A percentile compares a stretch with the other conserved stretches of the same genome.
These are phyloP conservation scores for Diddensiella transvaalensis DNA, from an alignment of 805 yeast species.

Conservation along the genomic window DNA sequence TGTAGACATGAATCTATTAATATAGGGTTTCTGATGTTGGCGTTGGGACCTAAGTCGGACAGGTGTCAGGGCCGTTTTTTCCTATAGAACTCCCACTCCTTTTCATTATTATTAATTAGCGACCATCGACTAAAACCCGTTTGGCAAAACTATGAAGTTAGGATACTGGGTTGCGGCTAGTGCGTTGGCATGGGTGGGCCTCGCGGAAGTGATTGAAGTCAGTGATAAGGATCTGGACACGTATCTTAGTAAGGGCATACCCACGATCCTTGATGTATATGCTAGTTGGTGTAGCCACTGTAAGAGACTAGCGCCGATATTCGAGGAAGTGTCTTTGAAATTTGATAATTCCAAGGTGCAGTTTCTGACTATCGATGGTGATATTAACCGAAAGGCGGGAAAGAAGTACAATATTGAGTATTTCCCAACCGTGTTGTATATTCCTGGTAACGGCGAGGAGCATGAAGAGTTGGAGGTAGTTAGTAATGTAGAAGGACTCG, in stretches of 20 bases:
- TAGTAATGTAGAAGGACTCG: constrained; percentile 48
- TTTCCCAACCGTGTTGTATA: constrained; percentile 58
- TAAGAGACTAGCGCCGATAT: constrained; percentile 79
- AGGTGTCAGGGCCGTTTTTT: too few relatives aligned
- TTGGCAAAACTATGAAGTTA: too few relatives aligned
- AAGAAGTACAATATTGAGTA: constrained; percentile 53
- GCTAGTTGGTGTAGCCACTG: constrained; percentile 95
- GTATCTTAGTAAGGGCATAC: constrained; percentile 55
- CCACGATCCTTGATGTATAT: constrained; percentile 63
- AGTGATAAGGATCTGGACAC: constrained; percentile 57
- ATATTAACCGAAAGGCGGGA: constrained; percentile 48
- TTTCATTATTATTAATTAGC: too few relatives aligned
- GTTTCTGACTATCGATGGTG: constrained; percentile 59
- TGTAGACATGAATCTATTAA: too few relatives aligned
- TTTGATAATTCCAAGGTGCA: constrained; percentile 50
- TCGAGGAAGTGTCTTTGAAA: constrained; percentile 72
- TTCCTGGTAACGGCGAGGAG: constrained; percentile 22
- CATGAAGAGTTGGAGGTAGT: constrained; percentile 49
- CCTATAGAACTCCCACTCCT: too few relatives aligned
- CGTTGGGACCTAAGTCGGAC: too few relatives aligned
- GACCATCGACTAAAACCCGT: too few relatives aligned
- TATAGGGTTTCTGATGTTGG: too few relatives aligned
- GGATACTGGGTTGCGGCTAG: too few relatives aligned
- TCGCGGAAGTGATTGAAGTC: too few relatives aligned
- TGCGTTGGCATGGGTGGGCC: too few relatives aligned